These are phyloP conservation scores for Aureobasidium sp. DNA, from an alignment of 2,329 filamentous ascomycete species.

Conservation along the genomic window DNA sequence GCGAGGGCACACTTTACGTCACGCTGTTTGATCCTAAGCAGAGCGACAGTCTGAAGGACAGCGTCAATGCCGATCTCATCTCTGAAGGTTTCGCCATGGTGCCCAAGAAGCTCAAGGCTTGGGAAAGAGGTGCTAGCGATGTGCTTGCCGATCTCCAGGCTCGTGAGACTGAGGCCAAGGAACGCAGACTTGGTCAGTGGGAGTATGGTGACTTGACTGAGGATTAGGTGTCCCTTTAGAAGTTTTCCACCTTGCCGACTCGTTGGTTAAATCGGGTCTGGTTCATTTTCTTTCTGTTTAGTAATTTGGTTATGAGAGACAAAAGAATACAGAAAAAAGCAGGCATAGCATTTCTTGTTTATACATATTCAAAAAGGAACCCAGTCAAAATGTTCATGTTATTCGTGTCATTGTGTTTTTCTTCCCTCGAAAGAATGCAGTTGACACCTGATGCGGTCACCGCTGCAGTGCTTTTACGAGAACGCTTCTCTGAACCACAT, in stretches of 20 bases:
- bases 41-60: constrained; percentile 57
- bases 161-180: constrained; percentile 71
- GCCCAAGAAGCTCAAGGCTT: constrained; percentile 80
- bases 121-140: constrained; percentile 70
- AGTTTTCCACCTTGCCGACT: no score
- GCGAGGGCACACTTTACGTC: constrained; percentile 75
- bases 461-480: no score
- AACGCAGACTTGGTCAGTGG: constrained; percentile 80
- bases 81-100: constrained; percentile 83
- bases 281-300: not conserved
- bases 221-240: constrained; percentile 38
- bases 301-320: not conserved
- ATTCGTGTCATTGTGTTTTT: not conserved
- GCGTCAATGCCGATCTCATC: constrained; percentile 82
- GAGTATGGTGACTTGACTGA: constrained; percentile 97
- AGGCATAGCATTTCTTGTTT: not conserved
- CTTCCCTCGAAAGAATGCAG: no score
- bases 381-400: not conserved
- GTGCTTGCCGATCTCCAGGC: constrained; percentile 64
- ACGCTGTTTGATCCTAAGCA: constrained; percentile 75
- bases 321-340: not conserved
- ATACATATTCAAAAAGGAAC: not conserved
- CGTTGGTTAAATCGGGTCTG: not conserved
- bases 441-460: no score
- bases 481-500: no score